Percentiles rank a stretch among this genome's conserved stretches.
phyloP scores from a whole-genome alignment of 2,329 filamentous ascomycete genomes.

The Aureobasidium leucospermi region DNA sequence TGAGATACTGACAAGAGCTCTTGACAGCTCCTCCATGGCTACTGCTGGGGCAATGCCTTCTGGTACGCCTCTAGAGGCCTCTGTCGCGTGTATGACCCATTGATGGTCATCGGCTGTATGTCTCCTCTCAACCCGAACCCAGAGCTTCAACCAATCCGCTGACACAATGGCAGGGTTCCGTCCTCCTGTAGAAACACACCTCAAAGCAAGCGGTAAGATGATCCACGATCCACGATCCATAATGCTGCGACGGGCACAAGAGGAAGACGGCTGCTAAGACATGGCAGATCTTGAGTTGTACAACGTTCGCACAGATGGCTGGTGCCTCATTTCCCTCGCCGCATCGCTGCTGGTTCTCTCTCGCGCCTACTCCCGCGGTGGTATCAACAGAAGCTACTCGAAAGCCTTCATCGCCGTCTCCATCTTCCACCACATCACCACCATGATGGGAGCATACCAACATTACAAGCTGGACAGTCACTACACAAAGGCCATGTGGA shows the following conservation, averaged over 20 bases:
- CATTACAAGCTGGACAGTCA: conserved; percentile 27
- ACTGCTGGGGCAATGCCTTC: conserved; percentile 27
- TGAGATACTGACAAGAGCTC: background rate
- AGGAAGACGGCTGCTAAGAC: background rate
- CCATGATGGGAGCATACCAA: conserved; percentile 26
- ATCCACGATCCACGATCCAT: background rate
- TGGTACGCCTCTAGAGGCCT: conserved; percentile 30
- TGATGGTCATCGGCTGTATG: conserved; percentile 26
- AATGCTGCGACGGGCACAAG: background rate
- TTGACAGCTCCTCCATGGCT: conserved; percentile 23
- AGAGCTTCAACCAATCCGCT: background rate
- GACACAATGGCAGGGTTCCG: conserved; percentile 22
- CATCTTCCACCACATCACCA: conserved; percentile 30
- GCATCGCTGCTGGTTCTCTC: conserved; percentile 25
- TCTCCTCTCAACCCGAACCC: background rate
- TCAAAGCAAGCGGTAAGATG: conserved; percentile 21
- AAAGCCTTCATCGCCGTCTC: conserved; percentile 26
- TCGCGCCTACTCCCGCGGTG: conserved; percentile 25
- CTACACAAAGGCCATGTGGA: conserved; percentile 21
- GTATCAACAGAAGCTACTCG: conserved; percentile 26
- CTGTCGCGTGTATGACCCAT: conserved; percentile 27
- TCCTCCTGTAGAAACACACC: conserved; percentile 22
- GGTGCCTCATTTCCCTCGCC: conserved; percentile 27
- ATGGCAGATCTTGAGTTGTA: conserved; percentile 30
- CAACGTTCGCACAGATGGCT: conserved; percentile 31